Percentiles rank a stretch among this genome's conserved stretches.
Conservation (phyloP, 2,329 filamentous ascomycete genomes). For the Botrytis paeoniae region DNA sequence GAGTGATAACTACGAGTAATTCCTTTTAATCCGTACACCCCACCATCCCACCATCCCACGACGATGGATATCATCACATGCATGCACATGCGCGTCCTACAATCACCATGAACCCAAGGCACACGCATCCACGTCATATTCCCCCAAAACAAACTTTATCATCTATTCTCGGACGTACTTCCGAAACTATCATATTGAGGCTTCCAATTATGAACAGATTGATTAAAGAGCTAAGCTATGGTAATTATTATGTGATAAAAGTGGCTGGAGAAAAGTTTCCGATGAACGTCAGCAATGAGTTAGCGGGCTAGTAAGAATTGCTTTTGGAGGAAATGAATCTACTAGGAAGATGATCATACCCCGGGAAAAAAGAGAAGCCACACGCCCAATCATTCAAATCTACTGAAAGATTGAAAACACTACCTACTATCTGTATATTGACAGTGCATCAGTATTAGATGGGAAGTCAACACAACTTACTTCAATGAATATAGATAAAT, state of each 20-base stretch:
- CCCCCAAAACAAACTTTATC: neutral
- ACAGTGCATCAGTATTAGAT: neutral
- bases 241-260: conserved; percentile 7
- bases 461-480: neutral
- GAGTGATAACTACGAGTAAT: neutral
- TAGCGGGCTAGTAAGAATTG: neutral
- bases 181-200: neutral
- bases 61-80: neutral
- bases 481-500: neutral
- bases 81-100: neutral
- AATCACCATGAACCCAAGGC: neutral
- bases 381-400: neutral
- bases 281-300: neutral
- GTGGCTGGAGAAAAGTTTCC: neutral
- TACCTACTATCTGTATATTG: neutral
- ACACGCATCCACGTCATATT: neutral
- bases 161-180: neutral
- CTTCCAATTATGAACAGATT: neutral
- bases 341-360: neutral
- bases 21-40: neutral
- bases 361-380: neutral
- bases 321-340: neutral
- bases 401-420: neutral
- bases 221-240: neutral
- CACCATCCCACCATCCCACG: neutral